Percentiles rank a stretch among this genome's conserved stretches.
Evolutionary conservation across 108 stramenopile genomes (phyloP).

Genomic region (Pseudonitzschia pungens): DNA sequence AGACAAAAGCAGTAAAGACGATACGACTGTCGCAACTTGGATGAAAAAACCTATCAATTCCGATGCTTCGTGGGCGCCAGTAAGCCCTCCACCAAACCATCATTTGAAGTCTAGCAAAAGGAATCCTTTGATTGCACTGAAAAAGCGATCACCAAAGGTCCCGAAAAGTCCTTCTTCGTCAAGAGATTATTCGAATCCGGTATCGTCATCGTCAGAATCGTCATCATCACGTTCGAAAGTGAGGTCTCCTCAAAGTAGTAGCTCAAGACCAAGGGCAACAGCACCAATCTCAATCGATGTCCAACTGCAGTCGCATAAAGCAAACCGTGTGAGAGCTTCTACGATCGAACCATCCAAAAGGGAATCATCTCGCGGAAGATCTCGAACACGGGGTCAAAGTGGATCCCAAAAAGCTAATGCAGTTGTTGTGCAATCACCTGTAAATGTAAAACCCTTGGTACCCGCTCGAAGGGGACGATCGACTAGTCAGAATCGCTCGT

Average conservation of each 20-base stretch:
- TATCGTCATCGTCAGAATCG: conserved; percentile 33
- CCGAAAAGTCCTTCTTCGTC: background rate
- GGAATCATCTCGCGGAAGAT: conserved; percentile 26
- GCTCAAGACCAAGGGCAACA: conserved; percentile 5
- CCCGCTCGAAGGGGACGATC: conserved; percentile 21
- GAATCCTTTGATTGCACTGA: conserved; percentile 18
- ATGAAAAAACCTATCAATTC: conserved; percentile 50
- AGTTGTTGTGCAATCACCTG: background rate
- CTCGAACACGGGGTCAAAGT: conserved; percentile 11
- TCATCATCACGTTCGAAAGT: background rate
- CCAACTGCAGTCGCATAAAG: background rate
- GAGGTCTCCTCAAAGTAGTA: background rate
- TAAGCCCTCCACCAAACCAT: conserved; percentile 27
- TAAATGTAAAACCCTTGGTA: background rate
- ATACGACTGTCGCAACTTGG: conserved; percentile 33
- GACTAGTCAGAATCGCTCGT: conserved; percentile 21
- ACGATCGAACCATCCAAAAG: conserved; percentile 1
- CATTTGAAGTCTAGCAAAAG: background rate
- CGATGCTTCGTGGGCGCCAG: conserved; percentile 45
- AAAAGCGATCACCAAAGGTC: conserved; percentile 29
- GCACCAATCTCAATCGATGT: background rate
- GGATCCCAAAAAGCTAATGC: background rate
- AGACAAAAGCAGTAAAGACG: conserved; percentile 8
- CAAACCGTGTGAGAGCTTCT: background rate
- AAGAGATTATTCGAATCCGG: conserved; percentile 17